These are phyloP conservation scores for Rhizodiscina lignyota DNA, from an alignment of 495 filamentous ascomycete species.

Conservation along the genomic window DNA sequence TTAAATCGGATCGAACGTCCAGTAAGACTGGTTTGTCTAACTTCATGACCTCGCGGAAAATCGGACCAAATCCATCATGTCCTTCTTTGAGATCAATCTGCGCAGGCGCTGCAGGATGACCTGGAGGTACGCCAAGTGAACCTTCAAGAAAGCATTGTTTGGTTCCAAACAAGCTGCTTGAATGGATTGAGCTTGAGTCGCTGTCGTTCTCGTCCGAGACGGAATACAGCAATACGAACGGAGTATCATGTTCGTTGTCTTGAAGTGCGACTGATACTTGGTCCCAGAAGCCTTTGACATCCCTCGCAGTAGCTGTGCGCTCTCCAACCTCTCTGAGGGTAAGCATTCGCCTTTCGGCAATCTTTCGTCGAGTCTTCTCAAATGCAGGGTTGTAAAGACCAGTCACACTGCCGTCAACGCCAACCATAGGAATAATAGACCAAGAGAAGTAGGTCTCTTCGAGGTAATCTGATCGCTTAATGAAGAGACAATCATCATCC, in stretches of 20 bases:
- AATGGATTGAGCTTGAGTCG: conserved; percentile 34
- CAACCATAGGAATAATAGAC: conserved; percentile 19
- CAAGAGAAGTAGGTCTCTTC: conserved; percentile 36
- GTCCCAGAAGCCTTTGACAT: conserved; percentile 26
- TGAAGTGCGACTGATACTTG: conserved; percentile 11
- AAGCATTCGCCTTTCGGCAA: conserved; percentile 19
- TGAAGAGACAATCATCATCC: conserved; percentile 51
- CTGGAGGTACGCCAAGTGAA: conserved; percentile 41
- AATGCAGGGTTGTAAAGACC: conserved; percentile 18
- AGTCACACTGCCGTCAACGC: conserved; percentile 16
- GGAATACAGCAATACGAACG: conserved; percentile 18
- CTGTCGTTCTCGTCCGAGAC: conserved; percentile 15
- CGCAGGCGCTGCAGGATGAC: conserved; percentile 34
- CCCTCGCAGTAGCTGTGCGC: conserved; percentile 45
- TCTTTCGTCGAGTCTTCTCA: conserved; percentile 17
- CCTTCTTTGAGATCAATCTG: conserved; percentile 42
- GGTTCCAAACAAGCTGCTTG: conserved; percentile 32
- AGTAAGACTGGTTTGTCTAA: conserved; percentile 39
- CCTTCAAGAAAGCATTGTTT: conserved; percentile 44
- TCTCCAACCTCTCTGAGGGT: conserved; percentile 46
- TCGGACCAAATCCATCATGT: conserved; percentile 45
- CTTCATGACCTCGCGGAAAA: conserved; percentile 51
- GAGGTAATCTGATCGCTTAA: conserved; percentile 38
- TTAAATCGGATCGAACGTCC: conserved; percentile 32
- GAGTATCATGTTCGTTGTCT: conserved; percentile 14